These are phyloP conservation scores for Discostella stelligera DNA, from an alignment of 352 stramenopile genomes.

Conservation along the genomic window DNA sequence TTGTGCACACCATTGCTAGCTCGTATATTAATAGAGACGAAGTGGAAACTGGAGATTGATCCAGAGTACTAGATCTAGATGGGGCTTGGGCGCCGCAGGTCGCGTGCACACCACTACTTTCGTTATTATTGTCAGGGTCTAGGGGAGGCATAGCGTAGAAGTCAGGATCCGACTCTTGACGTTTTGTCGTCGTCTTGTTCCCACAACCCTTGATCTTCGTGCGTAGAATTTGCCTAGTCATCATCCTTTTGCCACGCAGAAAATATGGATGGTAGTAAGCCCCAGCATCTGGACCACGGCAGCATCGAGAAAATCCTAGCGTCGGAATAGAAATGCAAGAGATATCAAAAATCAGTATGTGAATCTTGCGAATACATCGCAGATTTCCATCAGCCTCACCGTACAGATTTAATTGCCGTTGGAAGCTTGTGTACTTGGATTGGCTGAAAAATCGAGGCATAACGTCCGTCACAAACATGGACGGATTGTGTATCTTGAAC, in stretches of 20 bases:
- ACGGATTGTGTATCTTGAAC: conserved; percentile 65
- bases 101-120: conserved; percentile 15
- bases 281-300: conserved; percentile 84
- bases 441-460: conserved; percentile 87
- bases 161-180: conserved; percentile 43
- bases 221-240: conserved; percentile 56
- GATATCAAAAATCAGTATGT: neutral
- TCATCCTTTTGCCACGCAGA: conserved; percentile 56
- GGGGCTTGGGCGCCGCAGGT: neutral
- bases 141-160: conserved; percentile 50
- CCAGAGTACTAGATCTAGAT: neutral
- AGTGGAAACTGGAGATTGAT: neutral
- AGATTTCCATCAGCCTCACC: conserved; percentile 29
- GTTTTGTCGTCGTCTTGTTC: conserved; percentile 36
- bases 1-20: conserved; percentile 46
- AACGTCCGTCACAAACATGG: conserved; percentile 53
- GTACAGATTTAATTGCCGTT: conserved; percentile 87
- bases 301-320: conserved; percentile 37
- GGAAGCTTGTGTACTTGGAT: conserved; percentile 87
- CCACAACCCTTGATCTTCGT: conserved; percentile 71
- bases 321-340: neutral
- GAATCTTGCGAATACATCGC: neutral
- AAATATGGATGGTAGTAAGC: conserved; percentile 76
- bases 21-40: conserved; percentile 43
- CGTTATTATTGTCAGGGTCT: conserved; percentile 1